phyloP scores from a whole-genome alignment of 768 basidiomycete genomes.

The Pleurotus citrinopileatus region DNA sequence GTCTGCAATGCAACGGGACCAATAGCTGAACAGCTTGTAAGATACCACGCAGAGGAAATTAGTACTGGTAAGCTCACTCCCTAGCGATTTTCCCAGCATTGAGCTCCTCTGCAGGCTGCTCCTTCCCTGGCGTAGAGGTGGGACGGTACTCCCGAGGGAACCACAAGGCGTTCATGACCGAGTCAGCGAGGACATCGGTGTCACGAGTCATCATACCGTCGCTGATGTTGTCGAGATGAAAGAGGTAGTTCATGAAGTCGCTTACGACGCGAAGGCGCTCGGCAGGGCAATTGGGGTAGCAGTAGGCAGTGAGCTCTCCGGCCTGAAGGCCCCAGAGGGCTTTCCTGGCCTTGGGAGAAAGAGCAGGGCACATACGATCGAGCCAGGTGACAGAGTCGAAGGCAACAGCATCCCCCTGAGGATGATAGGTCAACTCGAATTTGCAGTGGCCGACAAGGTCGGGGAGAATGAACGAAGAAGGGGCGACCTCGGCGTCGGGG shows the following conservation, averaged over 20 bases:
- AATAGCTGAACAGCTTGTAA: too few relatives aligned
- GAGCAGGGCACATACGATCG: slow-evolving; percentile 41
- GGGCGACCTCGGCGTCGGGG: background rate
- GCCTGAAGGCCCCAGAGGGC: slow-evolving; percentile 60
- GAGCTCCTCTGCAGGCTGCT: slow-evolving; percentile 38
- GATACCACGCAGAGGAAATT: too few relatives aligned
- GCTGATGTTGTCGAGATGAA: slow-evolving; percentile 69
- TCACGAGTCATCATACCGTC: slow-evolving; percentile 73
- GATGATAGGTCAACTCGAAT: slow-evolving; percentile 42
- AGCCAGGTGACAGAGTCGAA: slow-evolving; percentile 49
- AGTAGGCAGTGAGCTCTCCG: slow-evolving; percentile 63
- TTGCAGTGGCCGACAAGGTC: slow-evolving; percentile 53
- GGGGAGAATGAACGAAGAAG: slow-evolving; percentile 46
- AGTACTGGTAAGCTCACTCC: slow-evolving; percentile 69
- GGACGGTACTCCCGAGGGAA: slow-evolving; percentile 51
- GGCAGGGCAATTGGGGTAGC: slow-evolving; percentile 54
- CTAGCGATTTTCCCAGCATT: slow-evolving; percentile 63
- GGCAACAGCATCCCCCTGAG: slow-evolving; percentile 43
- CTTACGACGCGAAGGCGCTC: slow-evolving; percentile 61
- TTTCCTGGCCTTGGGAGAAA: slow-evolving; percentile 39
- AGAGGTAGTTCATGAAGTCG: slow-evolving; percentile 66
- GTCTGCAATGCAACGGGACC: slow-evolving; percentile 57
- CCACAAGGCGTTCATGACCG: slow-evolving; percentile 72
- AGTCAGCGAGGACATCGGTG: slow-evolving; percentile 53
- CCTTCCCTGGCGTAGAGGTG: slow-evolving; percentile 34